Evolutionary conservation across 2,329 filamentous ascomycete species (phyloP), one percentile per base, ranked within the genome.

Genomic region (Parastagonospora nodorum): DNA sequence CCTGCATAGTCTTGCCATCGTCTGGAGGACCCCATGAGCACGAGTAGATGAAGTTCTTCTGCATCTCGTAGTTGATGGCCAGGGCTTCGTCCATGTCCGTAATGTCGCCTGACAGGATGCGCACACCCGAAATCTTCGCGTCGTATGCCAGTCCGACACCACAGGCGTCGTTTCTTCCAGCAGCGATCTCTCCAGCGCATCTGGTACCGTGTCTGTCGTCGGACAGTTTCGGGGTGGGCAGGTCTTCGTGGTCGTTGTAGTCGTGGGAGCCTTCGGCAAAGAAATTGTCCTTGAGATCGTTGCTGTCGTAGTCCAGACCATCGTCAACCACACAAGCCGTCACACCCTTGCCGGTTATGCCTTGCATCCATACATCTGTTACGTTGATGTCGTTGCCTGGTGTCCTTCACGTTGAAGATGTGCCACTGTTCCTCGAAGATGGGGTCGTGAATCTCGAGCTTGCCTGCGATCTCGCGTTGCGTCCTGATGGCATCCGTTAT

Each of bases 1-100:
- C 90, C 63, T 97, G 93, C 94, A 99, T 99, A 19, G 91, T 92
- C 53, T 82, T 81, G 39, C 94, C 94, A 71, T 97, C 92, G 66
- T 99, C 94, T 0, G 92, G 90, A 8, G 94, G 94, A 0, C 94
- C 94, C 94, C 94, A 99, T 0, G 94, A 99, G 77, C 94, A 99
- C 1, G 94, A 99, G 76, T 97, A 99, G 51, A 99, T 97, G 53
- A 97, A 86, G 71, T 97, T 99, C 54, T 93, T 80, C 66, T 97
- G 87, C 66, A 86, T 94, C 55, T 88, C 89, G 77, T 93, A 97
- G 74, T 96, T 97, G 81, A 99, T 87, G 16, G 94, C 90, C 28
- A 88, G 80, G 19, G 94, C 92, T 75, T 99, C 94, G 67, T 99
- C 94, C 27, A 89, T 87, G 71, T 99, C 94, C 43, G 87, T 88